Percentiles rank a stretch among this genome's conserved stretches.
Conservation (phyloP, 768 basidiomycete genomes). For the Podaxis sp. region DNA sequence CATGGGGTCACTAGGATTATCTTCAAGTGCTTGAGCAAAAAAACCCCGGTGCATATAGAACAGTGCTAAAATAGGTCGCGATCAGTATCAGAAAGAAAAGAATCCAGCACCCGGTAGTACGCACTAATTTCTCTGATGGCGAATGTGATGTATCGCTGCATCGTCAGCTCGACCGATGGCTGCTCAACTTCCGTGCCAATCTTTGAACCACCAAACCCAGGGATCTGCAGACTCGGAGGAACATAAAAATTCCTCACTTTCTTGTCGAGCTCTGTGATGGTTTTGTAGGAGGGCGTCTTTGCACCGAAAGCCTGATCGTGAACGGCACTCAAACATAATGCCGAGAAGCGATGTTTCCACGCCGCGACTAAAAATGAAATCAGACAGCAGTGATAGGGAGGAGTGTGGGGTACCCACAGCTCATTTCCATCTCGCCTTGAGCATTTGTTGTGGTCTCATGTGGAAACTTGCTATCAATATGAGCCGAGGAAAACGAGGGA, state of each 20-base stretch:
- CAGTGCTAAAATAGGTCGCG: conserved; percentile 38
- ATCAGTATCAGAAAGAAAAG: neutral
- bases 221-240: conserved; percentile 63
- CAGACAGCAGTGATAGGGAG: conserved; percentile 7
- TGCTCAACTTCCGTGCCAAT: conserved; percentile 39
- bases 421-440: conserved; percentile 58
- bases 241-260: conserved; percentile 64
- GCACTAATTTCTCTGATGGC: conserved; percentile 70
- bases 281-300: conserved; percentile 57
- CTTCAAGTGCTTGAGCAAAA: conserved; percentile 70
- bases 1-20: conserved; percentile 62
- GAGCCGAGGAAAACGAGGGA: conserved; percentile 58
- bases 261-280: conserved; percentile 63
- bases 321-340: conserved; percentile 60
- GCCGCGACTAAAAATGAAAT: conserved; percentile 45
- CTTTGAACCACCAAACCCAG: conserved; percentile 58
- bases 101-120: conserved; percentile 18
- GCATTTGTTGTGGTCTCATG: conserved; percentile 43
- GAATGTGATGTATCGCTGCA: conserved; percentile 67
- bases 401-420: conserved; percentile 42
- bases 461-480: conserved; percentile 57
- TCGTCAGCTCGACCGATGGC: conserved; percentile 55
- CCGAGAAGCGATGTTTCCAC: conserved; percentile 70
- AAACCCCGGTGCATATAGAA: conserved; percentile 78
- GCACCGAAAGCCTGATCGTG: conserved; percentile 72